phyloP scores from a whole-genome alignment of 2,329 filamentous ascomycete species.

The Stemphylium vesicarium region DNA sequence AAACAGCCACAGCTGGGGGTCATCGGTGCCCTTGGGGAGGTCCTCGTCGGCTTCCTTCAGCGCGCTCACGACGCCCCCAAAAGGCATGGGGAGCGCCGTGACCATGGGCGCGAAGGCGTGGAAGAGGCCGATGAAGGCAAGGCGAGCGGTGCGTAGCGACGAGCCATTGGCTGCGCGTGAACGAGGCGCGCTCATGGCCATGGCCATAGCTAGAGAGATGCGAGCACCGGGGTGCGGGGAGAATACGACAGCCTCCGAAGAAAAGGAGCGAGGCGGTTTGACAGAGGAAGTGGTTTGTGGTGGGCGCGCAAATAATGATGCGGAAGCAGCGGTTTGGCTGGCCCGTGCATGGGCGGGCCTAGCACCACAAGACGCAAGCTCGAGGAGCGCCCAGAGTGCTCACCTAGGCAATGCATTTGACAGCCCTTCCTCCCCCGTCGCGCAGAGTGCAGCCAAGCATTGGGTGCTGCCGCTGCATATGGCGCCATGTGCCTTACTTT shows the following conservation, averaged over 20 bases:
- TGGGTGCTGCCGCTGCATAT: not conserved
- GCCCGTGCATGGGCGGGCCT: conserved; percentile 1
- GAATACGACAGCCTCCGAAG: conserved; percentile 16
- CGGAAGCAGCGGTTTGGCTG: conserved; percentile 10
- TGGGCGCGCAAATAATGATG: conserved; percentile 19
- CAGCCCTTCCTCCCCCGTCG: not conserved
- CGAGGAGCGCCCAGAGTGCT: not conserved
- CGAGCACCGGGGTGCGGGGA: conserved; percentile 21
- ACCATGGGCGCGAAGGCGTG: conserved; percentile 43
- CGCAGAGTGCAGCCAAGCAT: not conserved
- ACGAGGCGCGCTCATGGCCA: conserved; percentile 38
- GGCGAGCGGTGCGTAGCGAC: conserved; percentile 30
- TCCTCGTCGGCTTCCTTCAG: conserved; percentile 34
- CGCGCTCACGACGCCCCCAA: conserved; percentile 29
- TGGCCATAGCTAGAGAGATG: conserved; percentile 28
- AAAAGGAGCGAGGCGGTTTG: conserved; percentile 6
- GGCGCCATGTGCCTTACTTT: not conserved
- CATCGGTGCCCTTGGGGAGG: conserved; percentile 51
- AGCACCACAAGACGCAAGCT: not conserved
- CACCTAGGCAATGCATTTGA: not conserved
- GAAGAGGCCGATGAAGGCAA: conserved; percentile 38
- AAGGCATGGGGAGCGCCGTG: conserved; percentile 41
- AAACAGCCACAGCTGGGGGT: conserved; percentile 79
- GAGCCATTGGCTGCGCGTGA: conserved; percentile 39
- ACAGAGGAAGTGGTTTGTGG: conserved; percentile 2